Evolutionary conservation across 139 green algal genomes (phyloP), one percentile per base, ranked within the genome.

Genomic region (Limnomonas spitsbergensis): DNA sequence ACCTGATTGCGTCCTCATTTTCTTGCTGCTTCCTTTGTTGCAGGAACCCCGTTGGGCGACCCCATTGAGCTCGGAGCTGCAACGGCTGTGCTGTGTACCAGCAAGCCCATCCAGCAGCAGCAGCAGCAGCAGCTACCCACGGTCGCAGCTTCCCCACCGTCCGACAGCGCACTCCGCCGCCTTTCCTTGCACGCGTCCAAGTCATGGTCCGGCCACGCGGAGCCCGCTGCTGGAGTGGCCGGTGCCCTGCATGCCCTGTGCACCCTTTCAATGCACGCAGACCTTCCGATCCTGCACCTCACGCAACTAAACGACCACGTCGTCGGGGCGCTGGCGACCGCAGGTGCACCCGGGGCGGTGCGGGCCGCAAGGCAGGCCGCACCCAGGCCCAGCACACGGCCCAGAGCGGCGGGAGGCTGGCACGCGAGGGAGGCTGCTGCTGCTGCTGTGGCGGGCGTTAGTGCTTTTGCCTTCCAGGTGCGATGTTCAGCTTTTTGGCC

Each of bases 11-110:
- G n/a, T n/a, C n/a, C n/a, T n/a, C n/a, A n/a, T 32, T 32, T 32
- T 34, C 7, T 34, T 34, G 31, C 29, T 72, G 9, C 27, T 39
- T 38, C 27, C 66, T 32, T 7, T 72, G 14, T 47, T 52, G 31
- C 77, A 42, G 82, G 78, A 31, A 87, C 82, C 1, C 76, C 79
- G 4, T 56, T 87, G 27, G 92, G 91, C 20, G 94, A 97, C 77
- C 92, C 93, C 3, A 97, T 97, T 42, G 93, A 97, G 78, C 74
- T 94, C 0, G 90, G 90, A 1, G 91, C 92, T 38, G 38, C 70
- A 3, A 42, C 79, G 82, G 0, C 86, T 87, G 31, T 83, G 83
- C 32, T 36, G 34, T 4, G 26, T 2, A 52, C 35, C 61, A 34
- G 9, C 68, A 42, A 6, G n/a, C 68, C 68, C 14, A 14, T 27